These are phyloP conservation scores for Gossypium lobatum DNA, from an alignment of 441 rosid species.

Conservation along the genomic window DNA sequence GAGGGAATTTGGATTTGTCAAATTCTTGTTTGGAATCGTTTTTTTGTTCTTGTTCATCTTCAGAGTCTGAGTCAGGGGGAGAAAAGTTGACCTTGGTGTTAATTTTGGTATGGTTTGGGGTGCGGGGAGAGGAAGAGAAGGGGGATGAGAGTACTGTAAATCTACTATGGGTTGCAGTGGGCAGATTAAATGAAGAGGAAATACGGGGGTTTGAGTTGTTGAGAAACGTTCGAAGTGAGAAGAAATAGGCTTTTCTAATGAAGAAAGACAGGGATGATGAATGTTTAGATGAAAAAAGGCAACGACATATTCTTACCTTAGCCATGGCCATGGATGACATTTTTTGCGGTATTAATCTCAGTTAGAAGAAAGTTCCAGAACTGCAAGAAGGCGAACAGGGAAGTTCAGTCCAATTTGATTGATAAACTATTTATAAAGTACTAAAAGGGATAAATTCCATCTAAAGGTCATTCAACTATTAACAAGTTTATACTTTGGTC, in stretches of 20 bases:
- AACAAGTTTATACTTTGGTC: too few species aligned
- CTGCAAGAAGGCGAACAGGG: background rate
- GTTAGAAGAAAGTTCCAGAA: background rate
- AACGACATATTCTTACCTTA: background rate
- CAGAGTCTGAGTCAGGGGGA: conserved; percentile 45
- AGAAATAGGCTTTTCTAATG: background rate
- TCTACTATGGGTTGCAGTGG: background rate
- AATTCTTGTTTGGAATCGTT: conserved; percentile 2
- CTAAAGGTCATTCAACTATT: too few species aligned
- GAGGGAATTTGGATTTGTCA: conserved; percentile 40
- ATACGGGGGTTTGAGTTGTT: background rate
- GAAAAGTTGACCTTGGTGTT: conserved; percentile 69
- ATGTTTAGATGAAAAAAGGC: background rate
- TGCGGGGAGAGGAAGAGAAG: conserved; percentile 21
- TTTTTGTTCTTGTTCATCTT: conserved; percentile 23
- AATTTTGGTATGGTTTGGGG: conserved; percentile 20
- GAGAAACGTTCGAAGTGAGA: background rate
- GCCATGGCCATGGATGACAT: conserved; percentile 2
- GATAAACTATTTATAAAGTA: background rate
- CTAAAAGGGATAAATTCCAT: background rate
- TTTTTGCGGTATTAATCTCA: background rate
- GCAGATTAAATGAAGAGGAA: background rate
- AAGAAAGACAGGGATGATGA: background rate
- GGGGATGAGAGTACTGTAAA: background rate
- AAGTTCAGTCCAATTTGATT: background rate